Evolutionary conservation across 257 asterid genomes (phyloP).

Genomic region (Euphrasia confusa): DNA sequence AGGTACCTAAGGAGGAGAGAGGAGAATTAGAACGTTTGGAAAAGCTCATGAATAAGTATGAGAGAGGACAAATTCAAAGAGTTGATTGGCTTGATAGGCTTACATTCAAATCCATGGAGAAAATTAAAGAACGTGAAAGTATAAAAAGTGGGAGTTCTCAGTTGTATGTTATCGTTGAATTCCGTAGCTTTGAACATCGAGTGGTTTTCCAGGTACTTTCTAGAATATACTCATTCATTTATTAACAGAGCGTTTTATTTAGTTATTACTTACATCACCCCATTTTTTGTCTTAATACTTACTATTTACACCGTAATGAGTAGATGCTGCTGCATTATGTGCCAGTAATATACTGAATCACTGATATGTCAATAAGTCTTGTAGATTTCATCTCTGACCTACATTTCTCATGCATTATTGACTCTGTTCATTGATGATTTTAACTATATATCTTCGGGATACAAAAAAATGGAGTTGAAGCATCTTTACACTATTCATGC

Average conservation of each 20-base stretch:
- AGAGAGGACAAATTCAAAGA: slow-evolving; percentile 94
- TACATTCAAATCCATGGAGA: slow-evolving; percentile 89
- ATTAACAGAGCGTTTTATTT: too few species aligned
- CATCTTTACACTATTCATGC: too few species aligned
- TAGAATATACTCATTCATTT: too few species aligned
- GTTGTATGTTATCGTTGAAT: slow-evolving; percentile 68
- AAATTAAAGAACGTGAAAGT: slow-evolving; percentile 75
- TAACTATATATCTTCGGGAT: too few species aligned
- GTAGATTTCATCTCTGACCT: neutral
- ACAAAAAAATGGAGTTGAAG: too few species aligned
- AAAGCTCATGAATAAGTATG: slow-evolving; percentile 87
- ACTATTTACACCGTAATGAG: too few species aligned
- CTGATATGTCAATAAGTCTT: too few species aligned
- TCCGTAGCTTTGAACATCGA: slow-evolving; percentile 95
- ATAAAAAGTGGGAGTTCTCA: slow-evolving; percentile 81
- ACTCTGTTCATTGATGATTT: too few species aligned
- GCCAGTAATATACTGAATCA: too few species aligned
- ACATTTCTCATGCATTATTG: neutral
- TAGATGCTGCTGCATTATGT: too few species aligned
- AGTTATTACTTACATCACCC: too few species aligned
- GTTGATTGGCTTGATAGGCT: slow-evolving; percentile 99
- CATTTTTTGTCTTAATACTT: too few species aligned
- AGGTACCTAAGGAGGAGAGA: slow-evolving; percentile 96
- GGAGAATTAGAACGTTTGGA: slow-evolving; percentile 94
- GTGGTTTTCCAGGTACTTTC: slow-evolving; percentile 88